Evolutionary conservation across 2,329 filamentous ascomycete genomes (phyloP).

Genomic region (Penicillium sp.): DNA sequence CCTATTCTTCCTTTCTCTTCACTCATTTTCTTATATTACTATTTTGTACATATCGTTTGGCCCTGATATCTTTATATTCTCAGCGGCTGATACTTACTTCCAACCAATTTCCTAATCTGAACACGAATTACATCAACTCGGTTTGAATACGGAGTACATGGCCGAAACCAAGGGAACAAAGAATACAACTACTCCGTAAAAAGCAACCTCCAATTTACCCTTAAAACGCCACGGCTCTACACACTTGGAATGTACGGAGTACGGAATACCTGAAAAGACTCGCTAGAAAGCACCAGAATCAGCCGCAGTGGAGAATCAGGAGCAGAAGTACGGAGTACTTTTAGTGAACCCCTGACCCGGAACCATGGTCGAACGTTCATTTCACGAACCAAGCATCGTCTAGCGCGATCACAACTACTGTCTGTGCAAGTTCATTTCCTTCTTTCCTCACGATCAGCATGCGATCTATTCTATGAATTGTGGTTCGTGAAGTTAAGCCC

Average conservation of each 20-base stretch:
- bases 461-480: not conserved
- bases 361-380: not conserved
- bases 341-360: not conserved
- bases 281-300: not conserved
- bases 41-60: conserved; percentile 9
- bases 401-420: not conserved
- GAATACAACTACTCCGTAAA: not conserved
- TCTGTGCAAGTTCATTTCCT: not conserved
- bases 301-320: not conserved
- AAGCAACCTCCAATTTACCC: no score
- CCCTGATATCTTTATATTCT: not conserved
- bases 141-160: not conserved
- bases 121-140: not conserved
- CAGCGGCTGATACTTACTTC: not conserved
- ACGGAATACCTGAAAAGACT: not conserved
- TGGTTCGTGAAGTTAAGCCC: not conserved
- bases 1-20: not conserved
- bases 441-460: not conserved
- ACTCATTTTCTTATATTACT: not conserved
- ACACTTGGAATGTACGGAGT: not conserved
- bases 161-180: not conserved
- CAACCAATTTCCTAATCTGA: not conserved
- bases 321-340: not conserved
- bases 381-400: not conserved
- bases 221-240: not conserved